Evolutionary conservation across 2,329 filamentous ascomycete species (phyloP).

Genomic region (Endocalyx cinctus): DNA sequence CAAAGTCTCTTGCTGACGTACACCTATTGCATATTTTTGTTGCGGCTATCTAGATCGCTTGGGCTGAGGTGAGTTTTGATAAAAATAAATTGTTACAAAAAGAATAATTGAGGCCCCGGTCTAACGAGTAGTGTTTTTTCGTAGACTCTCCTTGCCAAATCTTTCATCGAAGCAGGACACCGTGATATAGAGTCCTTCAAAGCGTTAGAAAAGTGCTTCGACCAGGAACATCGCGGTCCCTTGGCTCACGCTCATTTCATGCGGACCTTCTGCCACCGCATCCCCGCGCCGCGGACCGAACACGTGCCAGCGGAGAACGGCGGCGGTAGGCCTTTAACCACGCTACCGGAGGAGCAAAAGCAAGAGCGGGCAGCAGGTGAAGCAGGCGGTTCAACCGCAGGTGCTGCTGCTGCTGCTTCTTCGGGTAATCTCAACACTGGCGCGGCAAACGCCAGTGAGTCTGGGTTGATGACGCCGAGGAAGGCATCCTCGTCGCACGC

Average conservation of each 20-base stretch:
- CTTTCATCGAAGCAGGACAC: conserved; percentile 58
- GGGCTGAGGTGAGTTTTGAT: conserved; percentile 46
- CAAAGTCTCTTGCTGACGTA: no score
- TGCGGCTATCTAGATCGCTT: conserved; percentile 48
- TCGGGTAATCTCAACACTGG: conserved; percentile 16
- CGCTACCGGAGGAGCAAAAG: conserved; percentile 26
- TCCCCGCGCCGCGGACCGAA: conserved; percentile 29
- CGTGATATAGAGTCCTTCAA: conserved; percentile 62
- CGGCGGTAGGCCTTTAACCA: conserved; percentile 25
- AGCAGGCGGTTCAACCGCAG: no score
- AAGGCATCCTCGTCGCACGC: neutral
- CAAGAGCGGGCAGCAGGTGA: no score
- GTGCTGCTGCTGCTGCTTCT: no score
- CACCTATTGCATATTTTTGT: no score
- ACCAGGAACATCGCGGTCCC: conserved; percentile 56
- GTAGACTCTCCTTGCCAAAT: conserved; percentile 54
- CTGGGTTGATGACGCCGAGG: conserved; percentile 13
- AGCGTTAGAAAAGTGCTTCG: conserved; percentile 55
- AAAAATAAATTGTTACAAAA: no score
- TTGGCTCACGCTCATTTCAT: conserved; percentile 58
- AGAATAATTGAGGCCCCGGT: no score
- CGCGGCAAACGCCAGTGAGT: conserved; percentile 8
- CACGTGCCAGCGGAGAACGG: conserved; percentile 26
- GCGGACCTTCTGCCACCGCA: conserved; percentile 53
- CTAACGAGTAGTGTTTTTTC: no score